phyloP scores from a whole-genome alignment of 163 green algal genomes.

The Scenedesmus sp. region DNA sequence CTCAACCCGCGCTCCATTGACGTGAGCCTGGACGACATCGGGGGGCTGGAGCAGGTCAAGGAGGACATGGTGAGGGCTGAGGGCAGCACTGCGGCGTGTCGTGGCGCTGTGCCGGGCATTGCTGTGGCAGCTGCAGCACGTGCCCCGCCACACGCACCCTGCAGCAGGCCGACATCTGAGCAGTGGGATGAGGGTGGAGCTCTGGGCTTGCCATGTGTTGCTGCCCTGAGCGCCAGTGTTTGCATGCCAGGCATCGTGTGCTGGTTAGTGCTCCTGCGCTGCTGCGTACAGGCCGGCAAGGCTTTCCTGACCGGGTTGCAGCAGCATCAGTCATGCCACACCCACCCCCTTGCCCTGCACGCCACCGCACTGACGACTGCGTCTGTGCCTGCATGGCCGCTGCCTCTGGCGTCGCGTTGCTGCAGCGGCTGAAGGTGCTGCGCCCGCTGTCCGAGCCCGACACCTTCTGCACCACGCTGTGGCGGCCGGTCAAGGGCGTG shows the following conservation, averaged over 20 bases:
- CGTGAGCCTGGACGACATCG: conserved; percentile 79
- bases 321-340: no score
- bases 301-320: no score
- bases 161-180: conserved; percentile 64
- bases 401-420: neutral
- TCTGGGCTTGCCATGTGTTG: no score
- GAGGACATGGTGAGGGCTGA: conserved; percentile 59
- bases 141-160: conserved; percentile 72
- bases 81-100: neutral
- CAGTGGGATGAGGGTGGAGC: neutral
- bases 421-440: conserved; percentile 82
- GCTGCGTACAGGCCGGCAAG: no score
- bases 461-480: conserved; percentile 82
- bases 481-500: conserved; percentile 84
- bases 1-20: conserved; percentile 87
- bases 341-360: no score
- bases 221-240: no score
- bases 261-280: no score
- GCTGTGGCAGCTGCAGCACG: neutral
- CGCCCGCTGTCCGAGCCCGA: conserved; percentile 79
- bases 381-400: neutral
- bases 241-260: no score
- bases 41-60: conserved; percentile 67
- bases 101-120: neutral
- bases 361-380: no score